Evolutionary conservation across 2,329 filamentous ascomycete genomes (phyloP), one percentile per base, ranked within the genome.

Genomic region (Trichoderma koningiopsis): DNA sequence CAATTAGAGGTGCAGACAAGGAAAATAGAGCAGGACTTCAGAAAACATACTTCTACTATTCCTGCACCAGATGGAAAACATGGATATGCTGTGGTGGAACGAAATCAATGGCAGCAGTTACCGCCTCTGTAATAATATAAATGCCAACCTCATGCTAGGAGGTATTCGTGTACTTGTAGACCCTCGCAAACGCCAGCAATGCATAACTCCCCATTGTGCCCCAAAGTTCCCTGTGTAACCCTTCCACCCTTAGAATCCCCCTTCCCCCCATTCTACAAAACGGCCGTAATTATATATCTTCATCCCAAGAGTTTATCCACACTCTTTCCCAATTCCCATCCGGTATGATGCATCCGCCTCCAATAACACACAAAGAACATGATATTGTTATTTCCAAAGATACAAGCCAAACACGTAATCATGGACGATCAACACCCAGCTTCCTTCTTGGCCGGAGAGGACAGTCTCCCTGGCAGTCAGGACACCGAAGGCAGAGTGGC

Each of bases 401-500:
- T 5, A 29, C n/a, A 16, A 49, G n/a, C n/a, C 5, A 8, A n/a
- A 7, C 37, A 29, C 24, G n/a, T 29, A 52, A 52, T 53, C 40
- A 70, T 27, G 31, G 55, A 14, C 69, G 65, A 47, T 70, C 69
- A 70, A 74, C 63, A 4, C 69, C 59, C 35, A 72, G 73, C 68
- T 76, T 80, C 68, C 72, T 75, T 69, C 76, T 76, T 16, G 79
- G 78, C 66, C 78, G 75, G 14, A 81, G 72, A 5, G 80, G 80
- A 57, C 80, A 82, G 69, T 76, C 76, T 27, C 73, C 75, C 27
- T 73, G 72, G 70, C 80, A 82, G 49, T 78, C 72, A 16, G 78
- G 75, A 67, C 81, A 82, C 52, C 75, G 75, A 14, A 79, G 71
- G 69, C 75, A 79, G 11, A 72, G 73, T 0, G 79, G 78, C 70